A percentile compares a stretch with the other conserved stretches of the same genome.
Evolutionary conservation across 495 filamentous ascomycete species (phyloP).

Genomic region (Aspergillus affinis): DNA sequence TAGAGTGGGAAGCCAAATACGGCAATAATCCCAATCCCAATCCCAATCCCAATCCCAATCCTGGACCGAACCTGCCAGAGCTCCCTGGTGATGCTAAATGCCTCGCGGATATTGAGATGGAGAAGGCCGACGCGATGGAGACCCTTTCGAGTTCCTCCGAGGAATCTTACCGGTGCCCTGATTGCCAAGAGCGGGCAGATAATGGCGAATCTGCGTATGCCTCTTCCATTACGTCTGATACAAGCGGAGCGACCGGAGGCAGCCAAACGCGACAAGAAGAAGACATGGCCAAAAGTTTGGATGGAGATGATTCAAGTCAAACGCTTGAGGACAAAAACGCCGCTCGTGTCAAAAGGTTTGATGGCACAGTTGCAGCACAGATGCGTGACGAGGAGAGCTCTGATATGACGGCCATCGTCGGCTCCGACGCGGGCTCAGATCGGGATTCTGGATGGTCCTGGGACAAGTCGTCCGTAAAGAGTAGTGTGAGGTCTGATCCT

Average conservation of each 20-base stretch:
- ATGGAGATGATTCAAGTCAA: neutral
- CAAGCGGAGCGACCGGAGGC: slow-evolving; percentile 11
- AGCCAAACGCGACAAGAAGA: slow-evolving; percentile 15
- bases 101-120: slow-evolving; percentile 22
- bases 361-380: slow-evolving; percentile 17
- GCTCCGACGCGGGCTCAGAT: slow-evolving; percentile 35
- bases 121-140: slow-evolving; percentile 40
- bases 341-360: slow-evolving; percentile 16
- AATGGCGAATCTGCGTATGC: slow-evolving; percentile 25
- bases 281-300: neutral
- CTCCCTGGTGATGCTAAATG: slow-evolving; percentile 31
- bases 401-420: slow-evolving; percentile 38
- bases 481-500: slow-evolving; percentile 20
- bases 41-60: too few species aligned
- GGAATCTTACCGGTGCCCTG: slow-evolving; percentile 24
- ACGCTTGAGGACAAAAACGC: neutral
- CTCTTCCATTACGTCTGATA: slow-evolving; percentile 10
- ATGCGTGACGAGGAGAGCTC: slow-evolving; percentile 32
- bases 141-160: slow-evolving; percentile 29
- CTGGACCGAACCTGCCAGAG: slow-evolving; percentile 27
- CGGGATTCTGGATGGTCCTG: slow-evolving; percentile 27
- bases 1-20: slow-evolving; percentile 79
- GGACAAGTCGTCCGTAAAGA: slow-evolving; percentile 22
- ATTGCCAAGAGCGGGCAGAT: slow-evolving; percentile 23
- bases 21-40: slow-evolving; percentile 54